Evolutionary conservation across 352 stramenopile species (phyloP).

Genomic region (Pythium rishiriense): DNA sequence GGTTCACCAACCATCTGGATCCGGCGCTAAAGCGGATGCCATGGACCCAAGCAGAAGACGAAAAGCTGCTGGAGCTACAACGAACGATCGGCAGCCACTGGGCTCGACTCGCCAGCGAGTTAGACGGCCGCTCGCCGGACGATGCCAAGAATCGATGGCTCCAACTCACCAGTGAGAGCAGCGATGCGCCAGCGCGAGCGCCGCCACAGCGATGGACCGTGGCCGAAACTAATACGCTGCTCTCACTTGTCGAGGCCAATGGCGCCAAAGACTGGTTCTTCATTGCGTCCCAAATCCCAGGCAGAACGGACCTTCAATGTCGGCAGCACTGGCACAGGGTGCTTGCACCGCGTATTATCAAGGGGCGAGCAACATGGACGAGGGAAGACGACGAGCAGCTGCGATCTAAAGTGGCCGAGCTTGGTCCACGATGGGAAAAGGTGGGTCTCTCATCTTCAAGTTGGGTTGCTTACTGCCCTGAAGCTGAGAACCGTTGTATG

Average conservation of each 20-base stretch:
- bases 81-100: slow-evolving; percentile 33
- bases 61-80: slow-evolving; percentile 39
- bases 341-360: slow-evolving; percentile 47
- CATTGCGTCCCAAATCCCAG: slow-evolving; percentile 66
- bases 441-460: slow-evolving; percentile 24
- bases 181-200: neutral
- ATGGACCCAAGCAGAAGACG: slow-evolving; percentile 57
- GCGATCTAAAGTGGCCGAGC: slow-evolving; percentile 37
- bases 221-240: slow-evolving; percentile 46
- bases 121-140: slow-evolving; percentile 44
- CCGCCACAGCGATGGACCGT: slow-evolving; percentile 23
- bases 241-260: slow-evolving; percentile 39
- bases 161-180: slow-evolving; percentile 11
- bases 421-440: slow-evolving; percentile 62
- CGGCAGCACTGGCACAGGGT: slow-evolving; percentile 77
- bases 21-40: slow-evolving; percentile 27
- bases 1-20: slow-evolving; percentile 73
- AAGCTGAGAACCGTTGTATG: neutral
- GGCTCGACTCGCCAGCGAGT: slow-evolving; percentile 32
- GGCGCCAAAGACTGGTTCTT: slow-evolving; percentile 72
- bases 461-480: neutral
- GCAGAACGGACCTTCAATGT: slow-evolving; percentile 72
- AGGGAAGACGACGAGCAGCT: slow-evolving; percentile 47
- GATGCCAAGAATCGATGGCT: slow-evolving; percentile 62
- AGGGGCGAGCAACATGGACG: slow-evolving; percentile 64